A percentile compares a stretch with the other conserved stretches of the same genome.
Evolutionary conservation across 2,329 filamentous ascomycete genomes (phyloP).

Genomic region (Nigrospora sphaerica): DNA sequence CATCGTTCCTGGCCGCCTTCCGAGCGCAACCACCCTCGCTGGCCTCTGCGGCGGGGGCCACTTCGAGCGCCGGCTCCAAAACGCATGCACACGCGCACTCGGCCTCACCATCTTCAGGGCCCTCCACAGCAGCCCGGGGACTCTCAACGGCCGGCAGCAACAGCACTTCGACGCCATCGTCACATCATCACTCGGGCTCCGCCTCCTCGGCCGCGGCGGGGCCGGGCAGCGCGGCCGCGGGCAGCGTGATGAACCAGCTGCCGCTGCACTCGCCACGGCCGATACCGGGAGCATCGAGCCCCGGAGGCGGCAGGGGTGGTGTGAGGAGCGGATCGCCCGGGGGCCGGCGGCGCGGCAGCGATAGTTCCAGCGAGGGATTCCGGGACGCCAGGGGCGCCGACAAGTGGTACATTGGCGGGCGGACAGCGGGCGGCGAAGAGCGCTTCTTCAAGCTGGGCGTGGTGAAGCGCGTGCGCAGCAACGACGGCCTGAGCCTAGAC

Average conservation of each 20-base stretch:
- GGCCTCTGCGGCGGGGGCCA: conserved; percentile 13
- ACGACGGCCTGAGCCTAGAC: conserved; percentile 68
- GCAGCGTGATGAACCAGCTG: conserved; percentile 22
- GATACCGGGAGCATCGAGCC: conserved; percentile 10
- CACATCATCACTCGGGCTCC: conserved; percentile 5
- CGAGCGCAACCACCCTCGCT: conserved; percentile 16
- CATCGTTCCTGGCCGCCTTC: conserved; percentile 25
- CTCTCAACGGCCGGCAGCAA: conserved; percentile 8
- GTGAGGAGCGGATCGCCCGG: neutral
- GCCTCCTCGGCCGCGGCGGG: neutral
- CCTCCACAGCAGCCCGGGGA: conserved; percentile 8
- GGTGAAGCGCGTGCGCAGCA: conserved; percentile 64
- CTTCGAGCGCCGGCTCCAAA: conserved; percentile 20
- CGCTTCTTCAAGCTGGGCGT: conserved; percentile 76
- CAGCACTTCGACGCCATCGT: neutral
- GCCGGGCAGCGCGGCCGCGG: conserved; percentile 2
- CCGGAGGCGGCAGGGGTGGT: too few relatives aligned
- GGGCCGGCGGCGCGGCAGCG: conserved; percentile 58
- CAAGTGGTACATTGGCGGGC: conserved; percentile 76
- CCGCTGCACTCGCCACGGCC: conserved; percentile 22
- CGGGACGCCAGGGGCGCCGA: conserved; percentile 64
- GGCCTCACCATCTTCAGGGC: conserved; percentile 4
- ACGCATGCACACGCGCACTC: conserved; percentile 12
- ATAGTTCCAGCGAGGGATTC: conserved; percentile 71
- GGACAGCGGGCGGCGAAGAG: conserved; percentile 71